Evolutionary conservation across 2,329 filamentous ascomycete species (phyloP).

Genomic region (Pseudonectria buxi): DNA sequence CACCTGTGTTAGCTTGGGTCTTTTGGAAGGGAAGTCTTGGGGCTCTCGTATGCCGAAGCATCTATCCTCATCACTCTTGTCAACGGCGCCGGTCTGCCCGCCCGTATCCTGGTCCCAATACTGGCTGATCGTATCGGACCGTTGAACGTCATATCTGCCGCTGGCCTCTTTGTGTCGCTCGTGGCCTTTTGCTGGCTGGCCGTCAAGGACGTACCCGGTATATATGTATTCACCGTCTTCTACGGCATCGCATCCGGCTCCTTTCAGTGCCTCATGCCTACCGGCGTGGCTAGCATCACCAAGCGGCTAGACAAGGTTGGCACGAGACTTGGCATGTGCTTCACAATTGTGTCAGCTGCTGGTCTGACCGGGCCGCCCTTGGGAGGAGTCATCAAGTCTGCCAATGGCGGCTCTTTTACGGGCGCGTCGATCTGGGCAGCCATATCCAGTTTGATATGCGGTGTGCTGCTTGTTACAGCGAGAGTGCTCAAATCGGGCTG

Average conservation of each 20-base stretch:
- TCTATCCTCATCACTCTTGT: conserved; percentile 33
- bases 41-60: conserved; percentile 27
- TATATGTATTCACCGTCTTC: conserved; percentile 31
- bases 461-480: conserved; percentile 10
- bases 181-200: conserved; percentile 32
- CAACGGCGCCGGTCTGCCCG: conserved; percentile 33
- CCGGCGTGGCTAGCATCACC: conserved; percentile 33
- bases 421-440: conserved; percentile 30
- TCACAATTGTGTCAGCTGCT: conserved; percentile 31
- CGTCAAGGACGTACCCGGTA: conserved; percentile 24
- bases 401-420: conserved; percentile 18
- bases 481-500: conserved; percentile 14
- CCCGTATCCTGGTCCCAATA: conserved; percentile 30
- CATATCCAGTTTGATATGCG: conserved; percentile 21
- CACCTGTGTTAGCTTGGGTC: conserved; percentile 14
- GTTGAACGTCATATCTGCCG: conserved; percentile 28
- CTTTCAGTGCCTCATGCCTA: conserved; percentile 35
- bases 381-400: conserved; percentile 23
- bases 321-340: conserved; percentile 36
- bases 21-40: conserved; percentile 22
- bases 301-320: conserved; percentile 32
- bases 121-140: conserved; percentile 31
- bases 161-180: conserved; percentile 23
- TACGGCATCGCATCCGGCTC: conserved; percentile 24
- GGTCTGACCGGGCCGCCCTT: conserved; percentile 34